These are phyloP conservation scores for Arabis hirsuta DNA, from an alignment of 345 rosid species.

Conservation along the genomic window DNA sequence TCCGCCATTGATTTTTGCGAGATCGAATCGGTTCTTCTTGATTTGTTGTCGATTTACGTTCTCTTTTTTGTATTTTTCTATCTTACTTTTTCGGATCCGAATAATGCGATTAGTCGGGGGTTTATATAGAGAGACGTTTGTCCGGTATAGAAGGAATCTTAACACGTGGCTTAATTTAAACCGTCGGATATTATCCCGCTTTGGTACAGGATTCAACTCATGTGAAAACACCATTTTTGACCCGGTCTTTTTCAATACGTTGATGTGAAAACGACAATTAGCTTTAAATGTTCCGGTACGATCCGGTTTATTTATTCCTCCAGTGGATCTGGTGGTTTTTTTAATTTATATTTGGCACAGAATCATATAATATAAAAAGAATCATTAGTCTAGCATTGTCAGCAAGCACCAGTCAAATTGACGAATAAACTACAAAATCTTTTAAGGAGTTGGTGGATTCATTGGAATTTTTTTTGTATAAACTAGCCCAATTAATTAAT, in stretches of 20 bases:
- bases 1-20: constrained; percentile 38
- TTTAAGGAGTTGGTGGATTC: constrained; percentile 1
- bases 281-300: constrained; percentile 21
- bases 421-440: not conserved
- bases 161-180: not conserved
- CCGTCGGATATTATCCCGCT: constrained; percentile 17
- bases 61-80: not conserved
- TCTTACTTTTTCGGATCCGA: constrained; percentile 12
- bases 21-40: not conserved
- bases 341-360: not conserved
- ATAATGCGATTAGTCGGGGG: constrained; percentile 12
- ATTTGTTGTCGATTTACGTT: not conserved
- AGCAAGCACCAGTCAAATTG: constrained; percentile 17
- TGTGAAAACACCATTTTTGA: constrained; percentile 37
- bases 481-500: too few species aligned
- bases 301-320: constrained; percentile 19
- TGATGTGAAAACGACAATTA: constrained; percentile 27
- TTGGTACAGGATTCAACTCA: not conserved
- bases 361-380: not conserved
- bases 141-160: constrained; percentile 23
- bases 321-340: not conserved
- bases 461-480: not conserved
- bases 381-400: not conserved
- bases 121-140: constrained; percentile 1
- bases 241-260: constrained; percentile 3